Evolutionary conservation across 768 basidiomycete genomes (phyloP).

Genomic region (Dendrothele bispora): DNA sequence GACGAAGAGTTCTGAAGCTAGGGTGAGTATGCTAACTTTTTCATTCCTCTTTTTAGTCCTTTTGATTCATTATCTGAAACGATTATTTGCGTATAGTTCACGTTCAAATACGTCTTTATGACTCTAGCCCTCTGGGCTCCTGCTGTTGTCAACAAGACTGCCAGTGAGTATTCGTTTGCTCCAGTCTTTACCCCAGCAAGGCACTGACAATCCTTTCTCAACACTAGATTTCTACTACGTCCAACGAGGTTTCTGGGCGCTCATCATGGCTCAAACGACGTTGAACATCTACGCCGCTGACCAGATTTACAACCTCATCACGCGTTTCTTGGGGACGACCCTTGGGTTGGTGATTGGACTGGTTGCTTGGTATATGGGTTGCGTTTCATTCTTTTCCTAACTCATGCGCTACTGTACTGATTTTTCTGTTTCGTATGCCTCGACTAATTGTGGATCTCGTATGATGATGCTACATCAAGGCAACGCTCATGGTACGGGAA

Average conservation of each 20-base stretch:
- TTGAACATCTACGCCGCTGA: slow-evolving; percentile 57
- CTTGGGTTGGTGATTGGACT: slow-evolving; percentile 43
- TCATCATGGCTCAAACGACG: slow-evolving; percentile 63
- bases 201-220: background rate
- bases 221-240: slow-evolving; percentile 39
- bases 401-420: background rate
- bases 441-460: background rate
- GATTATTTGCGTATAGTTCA: slow-evolving; percentile 32
- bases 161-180: slow-evolving; percentile 29
- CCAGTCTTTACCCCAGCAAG: background rate
- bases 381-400: background rate
- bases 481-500: slow-evolving; percentile 45
- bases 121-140: slow-evolving; percentile 55
- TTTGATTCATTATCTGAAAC: background rate
- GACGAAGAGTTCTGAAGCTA: slow-evolving; percentile 39
- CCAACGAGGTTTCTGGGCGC: slow-evolving; percentile 51
- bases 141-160: slow-evolving; percentile 37
- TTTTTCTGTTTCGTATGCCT: background rate
- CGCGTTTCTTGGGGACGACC: slow-evolving; percentile 46
- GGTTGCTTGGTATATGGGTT: slow-evolving; percentile 50
- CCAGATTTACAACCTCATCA: slow-evolving; percentile 51
- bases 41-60: background rate
- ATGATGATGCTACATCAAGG: slow-evolving; percentile 22
- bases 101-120: slow-evolving; percentile 48
- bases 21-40: slow-evolving; percentile 23